phyloP scores from a whole-genome alignment of 2,329 filamentous ascomycete species.

The Hirsutella thompsonii region DNA sequence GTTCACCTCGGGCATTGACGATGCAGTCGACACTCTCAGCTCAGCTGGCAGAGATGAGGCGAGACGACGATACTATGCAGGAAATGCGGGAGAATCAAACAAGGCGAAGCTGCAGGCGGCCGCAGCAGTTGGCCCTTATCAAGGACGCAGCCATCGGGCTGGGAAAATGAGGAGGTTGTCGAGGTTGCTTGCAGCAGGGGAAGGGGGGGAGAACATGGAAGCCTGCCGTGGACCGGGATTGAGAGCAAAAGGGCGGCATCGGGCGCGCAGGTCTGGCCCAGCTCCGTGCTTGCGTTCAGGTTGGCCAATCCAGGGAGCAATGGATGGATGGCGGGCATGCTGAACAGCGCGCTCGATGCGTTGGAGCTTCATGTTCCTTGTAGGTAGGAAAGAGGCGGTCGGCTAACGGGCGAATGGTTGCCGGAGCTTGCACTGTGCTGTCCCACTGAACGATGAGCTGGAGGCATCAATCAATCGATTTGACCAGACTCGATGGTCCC shows the following conservation, averaged over 20 bases:
- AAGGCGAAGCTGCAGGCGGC: not conserved
- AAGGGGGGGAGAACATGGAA: too few species aligned
- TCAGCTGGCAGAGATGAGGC: not conserved
- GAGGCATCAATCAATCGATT: too few species aligned
- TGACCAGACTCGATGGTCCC: too few species aligned
- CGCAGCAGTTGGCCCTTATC: not conserved
- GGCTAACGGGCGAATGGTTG: too few species aligned
- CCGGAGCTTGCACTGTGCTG: too few species aligned
- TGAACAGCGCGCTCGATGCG: not conserved
- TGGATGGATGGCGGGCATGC: not conserved
- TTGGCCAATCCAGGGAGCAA: not conserved
- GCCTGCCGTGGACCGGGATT: not conserved
- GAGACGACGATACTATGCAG: not conserved
- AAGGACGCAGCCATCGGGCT: not conserved
- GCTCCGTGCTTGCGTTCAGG: not conserved
- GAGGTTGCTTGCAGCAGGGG: not conserved
- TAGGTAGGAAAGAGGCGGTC: constrained; percentile 4
- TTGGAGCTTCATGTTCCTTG: too few species aligned
- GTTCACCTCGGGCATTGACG: not conserved
- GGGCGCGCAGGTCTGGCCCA: not conserved
- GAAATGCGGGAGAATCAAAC: not conserved
- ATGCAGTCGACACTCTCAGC: not conserved
- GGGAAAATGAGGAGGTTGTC: not conserved
- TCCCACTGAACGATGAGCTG: too few species aligned
- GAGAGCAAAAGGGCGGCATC: not conserved